Conservation (phyloP, 768 basidiomycete species). For the Mycena albidolilacea region DNA sequence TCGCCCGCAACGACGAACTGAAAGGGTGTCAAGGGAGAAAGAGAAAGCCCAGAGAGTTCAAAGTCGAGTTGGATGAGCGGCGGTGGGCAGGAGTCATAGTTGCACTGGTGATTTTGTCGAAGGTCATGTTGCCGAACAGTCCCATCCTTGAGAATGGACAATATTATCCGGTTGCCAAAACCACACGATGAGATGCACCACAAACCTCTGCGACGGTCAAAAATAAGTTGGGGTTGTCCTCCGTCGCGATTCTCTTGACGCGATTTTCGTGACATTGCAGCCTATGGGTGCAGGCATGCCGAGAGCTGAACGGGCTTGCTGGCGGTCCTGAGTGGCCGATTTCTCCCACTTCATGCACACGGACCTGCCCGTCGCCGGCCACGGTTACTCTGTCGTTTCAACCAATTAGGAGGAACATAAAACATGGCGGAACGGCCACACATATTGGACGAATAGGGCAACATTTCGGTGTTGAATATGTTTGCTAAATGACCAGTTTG, state of each 20-base stretch:
- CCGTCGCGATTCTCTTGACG: conserved; percentile 85
- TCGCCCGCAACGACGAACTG: conserved; percentile 90
- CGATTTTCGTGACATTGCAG: conserved; percentile 80
- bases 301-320: conserved; percentile 61
- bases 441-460: conserved; percentile 86
- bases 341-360: conserved; percentile 81
- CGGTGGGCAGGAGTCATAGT: conserved; percentile 70
- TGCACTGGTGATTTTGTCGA: conserved; percentile 78
- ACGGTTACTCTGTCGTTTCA: conserved; percentile 70
- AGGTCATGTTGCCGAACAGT: conserved; percentile 92
- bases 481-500: conserved; percentile 86
- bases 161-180: conserved; percentile 1
- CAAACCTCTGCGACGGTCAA: conserved; percentile 85
- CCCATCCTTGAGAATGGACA: conserved; percentile 72
- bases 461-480: conserved; percentile 87
- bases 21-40: conserved; percentile 86
- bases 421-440: conserved; percentile 35
- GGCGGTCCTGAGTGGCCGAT: conserved; percentile 53
- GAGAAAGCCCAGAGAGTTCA: conserved; percentile 79
- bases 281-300: conserved; percentile 65
- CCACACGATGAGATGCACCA: conserved; percentile 30
- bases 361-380: conserved; percentile 82
- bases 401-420: conserved; percentile 21
- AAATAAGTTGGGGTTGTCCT: conserved; percentile 84
- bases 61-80: conserved; percentile 78